phyloP scores from a whole-genome alignment of 768 basidiomycete species.

The Antrodiella citrinella region DNA sequence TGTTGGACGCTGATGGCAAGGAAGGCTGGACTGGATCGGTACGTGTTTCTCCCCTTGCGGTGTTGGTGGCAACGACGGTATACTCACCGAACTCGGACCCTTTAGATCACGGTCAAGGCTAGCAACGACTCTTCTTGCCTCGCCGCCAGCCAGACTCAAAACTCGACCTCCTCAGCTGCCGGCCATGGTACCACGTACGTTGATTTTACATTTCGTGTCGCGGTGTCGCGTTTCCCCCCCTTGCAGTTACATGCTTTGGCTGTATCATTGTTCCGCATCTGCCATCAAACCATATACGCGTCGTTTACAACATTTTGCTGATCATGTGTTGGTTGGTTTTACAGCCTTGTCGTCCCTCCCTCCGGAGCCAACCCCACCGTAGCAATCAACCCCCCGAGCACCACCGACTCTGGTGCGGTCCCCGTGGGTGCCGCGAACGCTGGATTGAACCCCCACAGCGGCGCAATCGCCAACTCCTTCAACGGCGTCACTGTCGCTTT shows the following conservation, averaged over 20 bases:
- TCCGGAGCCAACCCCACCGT: conserved; percentile 8
- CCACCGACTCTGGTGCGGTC: conserved; percentile 10
- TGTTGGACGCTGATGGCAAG: conserved; percentile 42
- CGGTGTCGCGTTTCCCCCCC: background rate
- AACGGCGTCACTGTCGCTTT: conserved; percentile 9
- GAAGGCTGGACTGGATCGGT: conserved; percentile 66
- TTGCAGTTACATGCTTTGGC: background rate
- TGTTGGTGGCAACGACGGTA: too few species aligned
- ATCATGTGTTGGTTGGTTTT: background rate
- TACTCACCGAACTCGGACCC: too few species aligned
- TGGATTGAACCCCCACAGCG: conserved; percentile 20
- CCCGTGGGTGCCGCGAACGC: conserved; percentile 28
- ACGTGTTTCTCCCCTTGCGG: conserved; percentile 21
- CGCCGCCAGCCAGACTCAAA: conserved; percentile 1
- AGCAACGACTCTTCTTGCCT: conserved; percentile 34
- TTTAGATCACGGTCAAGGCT: conserved; percentile 27
- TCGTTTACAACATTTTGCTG: conserved; percentile 2
- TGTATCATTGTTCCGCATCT: background rate
- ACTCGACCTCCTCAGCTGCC: conserved; percentile 9
- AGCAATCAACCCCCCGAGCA: conserved; percentile 12
- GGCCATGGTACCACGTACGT: background rate
- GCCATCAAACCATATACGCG: background rate
- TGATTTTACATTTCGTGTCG: background rate
- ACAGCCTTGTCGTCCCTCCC: conserved; percentile 8
- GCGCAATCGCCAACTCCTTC: conserved; percentile 17